Evolutionary conservation across 805 yeast species (phyloP), one percentile per base, ranked within the genome.

Genomic region (Saturnispora silvae): DNA sequence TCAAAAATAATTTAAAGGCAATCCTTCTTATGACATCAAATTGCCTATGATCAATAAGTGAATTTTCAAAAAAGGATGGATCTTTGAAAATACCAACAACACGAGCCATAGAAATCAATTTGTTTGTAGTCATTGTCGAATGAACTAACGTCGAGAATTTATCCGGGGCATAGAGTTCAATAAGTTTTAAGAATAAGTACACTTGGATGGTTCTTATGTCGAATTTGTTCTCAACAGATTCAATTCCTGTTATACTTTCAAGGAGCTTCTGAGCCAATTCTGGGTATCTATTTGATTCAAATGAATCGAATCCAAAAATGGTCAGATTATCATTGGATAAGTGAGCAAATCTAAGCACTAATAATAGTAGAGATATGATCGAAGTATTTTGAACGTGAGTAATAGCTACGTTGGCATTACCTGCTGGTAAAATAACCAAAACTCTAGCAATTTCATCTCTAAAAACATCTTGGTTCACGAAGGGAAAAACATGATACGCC

Each of bases 21-120:
- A 72, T 63, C 43, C 73, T 65, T 44, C 77, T 56, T 67, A 74
- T 66, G 13, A 72, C 42, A 36, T 60, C 61, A 25, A 63, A 61
- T 19, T 64, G 57, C 3, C 55, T 51, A 13, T 53, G 58, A 38
- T 66, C 68, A 11, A 42, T 39, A 7, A 64, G 44, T 8, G 53
- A 40, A 3, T 58, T 47, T 5, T 58, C 54, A 44, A 62, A 68
- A 25, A 51, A 49, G 17, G 52, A 51, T 1, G 73, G 73, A 38
- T 68, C 75, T 40, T 72, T 54, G 40, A 67, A 61, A 16, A 63
- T 43, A 9, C 73, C 75, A 24, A 57, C 53, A 35, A 59, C 51
- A 37, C 61, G 53, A 19, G 64, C 63, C 71, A 68, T 67, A 39
- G 66, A 68, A 14, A 64, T 53, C 14, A 68, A 50, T 33, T 65